Evolutionary conservation across 148 eudicot genomes (phyloP).

Genomic region (Talinum fruticosum): DNA sequence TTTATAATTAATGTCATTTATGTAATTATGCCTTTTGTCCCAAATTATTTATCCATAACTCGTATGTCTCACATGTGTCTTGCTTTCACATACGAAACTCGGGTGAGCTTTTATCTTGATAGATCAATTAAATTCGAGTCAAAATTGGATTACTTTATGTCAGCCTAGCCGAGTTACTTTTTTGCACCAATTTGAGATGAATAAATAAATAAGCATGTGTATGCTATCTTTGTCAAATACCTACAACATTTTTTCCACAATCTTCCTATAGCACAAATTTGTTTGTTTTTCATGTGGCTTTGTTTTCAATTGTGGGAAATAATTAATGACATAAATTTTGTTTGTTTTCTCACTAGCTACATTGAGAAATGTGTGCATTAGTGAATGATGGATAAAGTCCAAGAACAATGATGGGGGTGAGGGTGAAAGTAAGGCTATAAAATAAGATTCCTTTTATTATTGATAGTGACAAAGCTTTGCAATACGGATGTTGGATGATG

Average conservation of each 20-base stretch:
- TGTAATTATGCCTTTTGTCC: too few relatives aligned
- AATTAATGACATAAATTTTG: neutral
- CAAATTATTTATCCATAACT: too few relatives aligned
- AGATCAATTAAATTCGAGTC: neutral
- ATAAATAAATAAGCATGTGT: neutral
- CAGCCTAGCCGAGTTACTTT: neutral
- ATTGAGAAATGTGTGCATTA: neutral
- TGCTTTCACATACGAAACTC: too few relatives aligned
- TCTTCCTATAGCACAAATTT: neutral
- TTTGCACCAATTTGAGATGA: neutral
- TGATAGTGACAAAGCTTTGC: constrained; percentile 1
- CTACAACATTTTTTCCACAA: neutral
- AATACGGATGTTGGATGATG: neutral
- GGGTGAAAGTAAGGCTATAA: constrained; percentile 4
- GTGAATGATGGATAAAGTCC: neutral
- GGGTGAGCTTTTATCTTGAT: too few relatives aligned
- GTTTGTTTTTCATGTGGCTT: neutral
- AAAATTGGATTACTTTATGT: neutral
- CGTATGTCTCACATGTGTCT: too few relatives aligned
- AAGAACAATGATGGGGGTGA: neutral
- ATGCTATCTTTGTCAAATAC: neutral
- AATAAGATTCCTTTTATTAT: constrained; percentile 10
- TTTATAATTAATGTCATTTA: too few relatives aligned
- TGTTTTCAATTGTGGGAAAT: neutral
- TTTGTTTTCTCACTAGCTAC: constrained; percentile 1